phyloP scores from a whole-genome alignment of 495 filamentous ascomycete genomes.

The Xylaria sp. region DNA sequence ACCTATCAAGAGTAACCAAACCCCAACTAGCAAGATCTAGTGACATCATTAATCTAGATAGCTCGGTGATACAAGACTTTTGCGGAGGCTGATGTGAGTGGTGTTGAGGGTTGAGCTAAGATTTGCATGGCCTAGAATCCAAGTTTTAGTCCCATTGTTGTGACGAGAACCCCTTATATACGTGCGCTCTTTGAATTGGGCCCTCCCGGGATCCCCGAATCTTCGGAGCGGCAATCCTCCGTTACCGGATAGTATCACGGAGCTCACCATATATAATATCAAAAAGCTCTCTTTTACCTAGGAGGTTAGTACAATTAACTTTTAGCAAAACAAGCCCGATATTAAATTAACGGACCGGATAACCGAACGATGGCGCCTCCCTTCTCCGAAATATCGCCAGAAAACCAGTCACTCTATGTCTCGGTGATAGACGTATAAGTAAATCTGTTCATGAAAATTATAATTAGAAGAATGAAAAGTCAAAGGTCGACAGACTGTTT shows the following conservation, averaged over 20 bases:
- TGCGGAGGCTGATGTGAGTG: background rate
- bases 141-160: background rate
- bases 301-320: background rate
- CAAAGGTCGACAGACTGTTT: background rate
- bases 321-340: background rate
- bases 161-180: background rate
- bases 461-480: background rate
- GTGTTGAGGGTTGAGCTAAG: background rate
- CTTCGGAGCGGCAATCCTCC: slow-evolving; percentile 6
- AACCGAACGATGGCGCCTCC: background rate
- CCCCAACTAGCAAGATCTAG: background rate
- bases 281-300: background rate
- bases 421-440: background rate
- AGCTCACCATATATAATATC: background rate
- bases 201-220: background rate
- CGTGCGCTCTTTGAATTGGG: background rate
- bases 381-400: background rate
- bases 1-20: background rate
- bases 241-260: background rate
- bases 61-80: background rate
- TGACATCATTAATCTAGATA: slow-evolving; percentile 3
- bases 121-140: background rate
- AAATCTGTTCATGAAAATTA: background rate
- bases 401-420: background rate
- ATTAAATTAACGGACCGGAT: background rate